These are phyloP conservation scores for Podaxis sp. DNA, from an alignment of 768 basidiomycete genomes.

Conservation along the genomic window DNA sequence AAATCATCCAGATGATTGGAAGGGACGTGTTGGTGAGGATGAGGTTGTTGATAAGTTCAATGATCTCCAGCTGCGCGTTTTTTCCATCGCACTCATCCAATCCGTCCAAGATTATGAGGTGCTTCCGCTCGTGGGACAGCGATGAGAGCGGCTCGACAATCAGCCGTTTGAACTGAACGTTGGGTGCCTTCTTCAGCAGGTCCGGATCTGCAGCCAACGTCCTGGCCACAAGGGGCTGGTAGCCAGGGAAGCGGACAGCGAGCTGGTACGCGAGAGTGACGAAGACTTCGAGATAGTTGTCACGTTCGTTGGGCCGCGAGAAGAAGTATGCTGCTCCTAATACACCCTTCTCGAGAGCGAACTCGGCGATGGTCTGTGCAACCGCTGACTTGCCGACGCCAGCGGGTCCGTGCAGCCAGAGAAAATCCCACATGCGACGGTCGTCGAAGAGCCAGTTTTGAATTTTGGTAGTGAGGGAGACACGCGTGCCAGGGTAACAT, in stretches of 20 bases:
- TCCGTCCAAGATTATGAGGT: constrained; percentile 2
- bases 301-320: background rate
- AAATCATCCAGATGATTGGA: background rate
- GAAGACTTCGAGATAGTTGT: background rate
- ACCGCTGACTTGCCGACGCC: constrained; percentile 3
- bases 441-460: background rate
- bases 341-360: background rate
- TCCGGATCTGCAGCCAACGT: background rate
- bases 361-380: constrained; percentile 9
- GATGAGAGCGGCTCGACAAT: constrained; percentile 1
- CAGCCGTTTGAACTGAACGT: constrained; percentile 1
- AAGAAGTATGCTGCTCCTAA: constrained; percentile 16
- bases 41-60: background rate
- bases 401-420: background rate
- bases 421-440: background rate
- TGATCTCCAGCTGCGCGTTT: background rate
- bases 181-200: background rate
- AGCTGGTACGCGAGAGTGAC: too few species aligned
- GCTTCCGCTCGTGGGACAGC: background rate
- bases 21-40: background rate
- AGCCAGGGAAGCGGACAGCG: background rate
- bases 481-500: constrained; percentile 3
- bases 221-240: background rate
- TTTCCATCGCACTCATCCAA: constrained; percentile 1
- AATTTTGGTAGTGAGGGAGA: background rate